A percentile compares a stretch with the other conserved stretches of the same genome.
Conservation (phyloP, 2,329 filamentous ascomycete species). For the Cytospora mali region DNA sequence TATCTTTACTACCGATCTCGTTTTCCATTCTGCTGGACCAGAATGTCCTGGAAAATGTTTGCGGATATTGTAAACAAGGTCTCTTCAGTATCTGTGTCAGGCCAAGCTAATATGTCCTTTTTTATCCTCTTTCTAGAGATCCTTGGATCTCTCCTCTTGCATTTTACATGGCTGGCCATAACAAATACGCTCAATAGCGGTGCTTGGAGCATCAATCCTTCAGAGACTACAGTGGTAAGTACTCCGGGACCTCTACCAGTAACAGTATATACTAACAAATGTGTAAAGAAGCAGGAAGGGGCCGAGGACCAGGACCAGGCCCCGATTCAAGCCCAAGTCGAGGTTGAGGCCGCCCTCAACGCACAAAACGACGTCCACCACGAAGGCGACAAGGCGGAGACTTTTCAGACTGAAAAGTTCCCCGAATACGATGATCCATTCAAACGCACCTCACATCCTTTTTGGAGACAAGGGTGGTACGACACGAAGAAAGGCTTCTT, state of each 20-base stretch:
- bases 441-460: background rate
- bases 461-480: conserved; percentile 1
- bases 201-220: background rate
- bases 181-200: conserved; percentile 1
- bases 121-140: background rate
- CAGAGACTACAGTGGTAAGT: background rate
- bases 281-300: background rate
- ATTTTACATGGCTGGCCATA: conserved; percentile 6
- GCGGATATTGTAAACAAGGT: background rate
- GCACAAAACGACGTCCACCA: too few species aligned
- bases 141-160: background rate
- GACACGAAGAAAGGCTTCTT: background rate
- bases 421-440: conserved; percentile 10
- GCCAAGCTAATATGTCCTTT: accelerated
- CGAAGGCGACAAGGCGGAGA: background rate
- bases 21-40: too few species aligned
- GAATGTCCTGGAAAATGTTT: background rate
- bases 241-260: background rate
- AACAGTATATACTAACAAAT: background rate
- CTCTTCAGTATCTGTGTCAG: background rate
- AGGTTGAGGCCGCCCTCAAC: too few species aligned
- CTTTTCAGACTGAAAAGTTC: background rate
- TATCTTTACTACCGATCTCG: background rate
- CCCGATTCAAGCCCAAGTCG: too few species aligned
- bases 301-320: too few species aligned